phyloP scores from a whole-genome alignment of 805 yeast species.

The Metahyphopichia silvanorum region DNA sequence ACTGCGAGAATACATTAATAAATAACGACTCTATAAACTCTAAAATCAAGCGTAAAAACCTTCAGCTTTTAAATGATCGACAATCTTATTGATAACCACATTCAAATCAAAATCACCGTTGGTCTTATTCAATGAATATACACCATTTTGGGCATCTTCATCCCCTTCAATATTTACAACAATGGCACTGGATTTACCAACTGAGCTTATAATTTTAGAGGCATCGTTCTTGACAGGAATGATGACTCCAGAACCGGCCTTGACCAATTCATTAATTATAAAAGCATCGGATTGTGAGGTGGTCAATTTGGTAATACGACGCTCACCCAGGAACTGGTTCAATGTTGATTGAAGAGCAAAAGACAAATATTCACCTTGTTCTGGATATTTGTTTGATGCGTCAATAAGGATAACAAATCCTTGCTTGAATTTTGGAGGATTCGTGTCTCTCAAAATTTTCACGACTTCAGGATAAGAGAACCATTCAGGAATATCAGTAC shows the following conservation, averaged over 20 bases:
- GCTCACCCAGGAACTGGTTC: slow-evolving; percentile 83
- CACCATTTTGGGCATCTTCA: slow-evolving; percentile 6
- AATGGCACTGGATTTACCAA: slow-evolving; percentile 56
- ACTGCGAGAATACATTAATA: too few species aligned
- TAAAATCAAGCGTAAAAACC: too few species aligned
- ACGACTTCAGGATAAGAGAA: slow-evolving; percentile 97
- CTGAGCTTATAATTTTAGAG: slow-evolving; percentile 58
- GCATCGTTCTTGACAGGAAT: slow-evolving; percentile 45
- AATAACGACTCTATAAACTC: too few species aligned
- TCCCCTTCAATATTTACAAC: slow-evolving; percentile 20
- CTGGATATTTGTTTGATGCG: slow-evolving; percentile 53
- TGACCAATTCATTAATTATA: slow-evolving; percentile 70
- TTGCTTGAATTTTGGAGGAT: slow-evolving; percentile 87
- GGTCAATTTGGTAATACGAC: slow-evolving; percentile 64
- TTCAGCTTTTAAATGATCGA: slow-evolving; percentile 71
- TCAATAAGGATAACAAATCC: slow-evolving; percentile 76
- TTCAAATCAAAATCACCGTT: slow-evolving; percentile 17
- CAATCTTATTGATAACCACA: slow-evolving; percentile 66
- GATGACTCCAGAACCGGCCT: slow-evolving; percentile 92
- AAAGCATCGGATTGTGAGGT: slow-evolving; percentile 41
- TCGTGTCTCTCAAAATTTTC: slow-evolving; percentile 80
- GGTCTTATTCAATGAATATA: slow-evolving; percentile 9
- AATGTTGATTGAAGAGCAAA: slow-evolving; percentile 86
- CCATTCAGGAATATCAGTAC: slow-evolving; percentile 92
- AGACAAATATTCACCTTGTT: slow-evolving; percentile 47